Conservation (phyloP, 495 filamentous ascomycete species). For the Emericellopsis terricola region DNA sequence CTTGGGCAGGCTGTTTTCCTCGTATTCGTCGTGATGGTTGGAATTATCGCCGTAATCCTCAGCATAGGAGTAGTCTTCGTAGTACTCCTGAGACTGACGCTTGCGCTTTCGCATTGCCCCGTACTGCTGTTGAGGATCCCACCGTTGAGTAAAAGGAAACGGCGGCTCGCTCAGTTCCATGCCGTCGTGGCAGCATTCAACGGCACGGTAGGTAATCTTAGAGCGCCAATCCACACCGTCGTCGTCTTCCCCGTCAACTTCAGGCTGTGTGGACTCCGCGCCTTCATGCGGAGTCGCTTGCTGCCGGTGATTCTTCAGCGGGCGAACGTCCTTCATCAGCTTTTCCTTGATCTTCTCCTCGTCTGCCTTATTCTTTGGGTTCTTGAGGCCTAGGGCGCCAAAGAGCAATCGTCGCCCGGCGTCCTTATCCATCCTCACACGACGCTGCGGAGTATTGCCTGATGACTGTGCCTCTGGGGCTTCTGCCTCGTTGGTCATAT, state of each 20-base stretch:
- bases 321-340: conserved; percentile 24
- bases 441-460: conserved; percentile 3
- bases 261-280: background rate
- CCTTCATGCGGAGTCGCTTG: conserved; percentile 1
- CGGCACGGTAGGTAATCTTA: conserved; percentile 53
- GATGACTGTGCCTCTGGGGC: background rate
- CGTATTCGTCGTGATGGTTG: conserved; percentile 12
- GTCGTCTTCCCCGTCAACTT: conserved; percentile 2
- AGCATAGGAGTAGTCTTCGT: conserved; percentile 8
- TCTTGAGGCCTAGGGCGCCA: conserved; percentile 49
- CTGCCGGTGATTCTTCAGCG: conserved; percentile 9
- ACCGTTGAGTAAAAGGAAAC: conserved; percentile 80
- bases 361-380: conserved; percentile 48
- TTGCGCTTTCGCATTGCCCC: background rate
- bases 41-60: conserved; percentile 6
- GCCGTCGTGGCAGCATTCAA: conserved; percentile 68
- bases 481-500: background rate
- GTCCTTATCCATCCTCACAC: conserved; percentile 36
- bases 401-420: conserved; percentile 53
- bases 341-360: conserved; percentile 42
- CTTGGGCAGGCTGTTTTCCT: conserved; percentile 31
- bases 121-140: conserved; percentile 56
- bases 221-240: conserved; percentile 42
- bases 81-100: background rate
- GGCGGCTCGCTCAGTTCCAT: conserved; percentile 59